Conservation (phyloP, 2,329 filamentous ascomycete species). For the Venturiaceae sp. region DNA sequence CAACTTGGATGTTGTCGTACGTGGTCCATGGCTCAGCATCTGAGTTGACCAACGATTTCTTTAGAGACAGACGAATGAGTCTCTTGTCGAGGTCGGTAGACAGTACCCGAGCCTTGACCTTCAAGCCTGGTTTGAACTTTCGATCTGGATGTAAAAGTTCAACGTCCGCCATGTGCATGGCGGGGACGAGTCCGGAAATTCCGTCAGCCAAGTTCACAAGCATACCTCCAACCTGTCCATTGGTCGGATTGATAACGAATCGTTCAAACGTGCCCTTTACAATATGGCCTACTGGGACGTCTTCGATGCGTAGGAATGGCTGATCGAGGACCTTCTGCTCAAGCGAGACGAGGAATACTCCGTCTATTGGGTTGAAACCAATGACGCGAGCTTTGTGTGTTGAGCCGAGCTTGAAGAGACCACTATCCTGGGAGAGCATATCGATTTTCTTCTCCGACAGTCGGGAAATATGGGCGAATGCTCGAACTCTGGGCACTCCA, state of each 20-base stretch:
- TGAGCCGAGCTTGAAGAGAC: constrained; percentile 68
- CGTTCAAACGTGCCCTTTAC: constrained; percentile 80
- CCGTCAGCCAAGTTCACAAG: constrained; percentile 78
- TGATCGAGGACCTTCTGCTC: constrained; percentile 77
- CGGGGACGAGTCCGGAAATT: constrained; percentile 79
- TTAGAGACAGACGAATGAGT: constrained; percentile 78
- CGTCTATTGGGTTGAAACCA: constrained; percentile 80
- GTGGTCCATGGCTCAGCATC: constrained; percentile 70
- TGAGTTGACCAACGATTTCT: constrained; percentile 89
- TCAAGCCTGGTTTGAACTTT: constrained; percentile 82
- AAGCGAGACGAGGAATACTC: constrained; percentile 75
- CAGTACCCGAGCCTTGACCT: constrained; percentile 76
- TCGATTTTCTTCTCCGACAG: constrained; percentile 88
- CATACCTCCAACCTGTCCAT: constrained; percentile 66
- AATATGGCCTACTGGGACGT: constrained; percentile 71
- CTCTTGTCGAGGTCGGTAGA: constrained; percentile 67
- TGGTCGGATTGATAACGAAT: constrained; percentile 57
- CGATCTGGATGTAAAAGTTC: constrained; percentile 87
- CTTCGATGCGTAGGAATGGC: constrained; percentile 82
- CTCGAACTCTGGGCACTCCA: constrained; percentile 56
- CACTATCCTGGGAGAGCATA: constrained; percentile 63
- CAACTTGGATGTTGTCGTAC: constrained; percentile 63
- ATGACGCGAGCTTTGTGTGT: constrained; percentile 74
- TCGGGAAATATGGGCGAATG: constrained; percentile 90
- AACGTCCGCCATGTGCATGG: constrained; percentile 81